These are phyloP conservation scores for Clarkia xantiana DNA, from an alignment of 345 rosid genomes.

Conservation along the genomic window DNA sequence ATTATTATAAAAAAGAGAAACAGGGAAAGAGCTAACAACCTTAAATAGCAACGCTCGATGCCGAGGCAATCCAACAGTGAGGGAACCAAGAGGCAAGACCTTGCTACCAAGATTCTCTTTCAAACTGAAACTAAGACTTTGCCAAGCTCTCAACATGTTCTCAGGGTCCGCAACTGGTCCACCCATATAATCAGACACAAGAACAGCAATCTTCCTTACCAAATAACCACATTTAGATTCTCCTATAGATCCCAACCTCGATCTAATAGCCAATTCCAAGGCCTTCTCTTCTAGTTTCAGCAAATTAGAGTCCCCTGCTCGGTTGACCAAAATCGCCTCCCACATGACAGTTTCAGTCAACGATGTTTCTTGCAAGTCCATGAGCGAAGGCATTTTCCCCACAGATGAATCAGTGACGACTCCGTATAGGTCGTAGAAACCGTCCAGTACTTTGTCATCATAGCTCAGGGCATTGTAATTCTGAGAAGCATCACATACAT, in stretches of 20 bases:
- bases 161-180: constrained; percentile 77
- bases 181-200: constrained; percentile 87
- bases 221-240: constrained; percentile 28
- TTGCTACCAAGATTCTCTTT: constrained; percentile 65
- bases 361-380: constrained; percentile 76
- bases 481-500: constrained; percentile 49
- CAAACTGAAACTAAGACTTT: constrained; percentile 61
- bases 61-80: constrained; percentile 87
- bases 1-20: background rate
- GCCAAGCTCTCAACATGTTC: constrained; percentile 62
- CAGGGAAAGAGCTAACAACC: constrained; percentile 19
- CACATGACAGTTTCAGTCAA: constrained; percentile 42
- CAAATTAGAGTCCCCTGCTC: constrained; percentile 60
- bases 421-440: constrained; percentile 85
- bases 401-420: constrained; percentile 32
- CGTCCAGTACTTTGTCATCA: constrained; percentile 96
- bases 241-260: constrained; percentile 33
- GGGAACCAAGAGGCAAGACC: constrained; percentile 88
- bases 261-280: constrained; percentile 38
- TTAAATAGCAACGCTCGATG: constrained; percentile 92
- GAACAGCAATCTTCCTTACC: constrained; percentile 57
- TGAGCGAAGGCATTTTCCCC: constrained; percentile 73
- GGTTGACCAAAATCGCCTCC: constrained; percentile 88
- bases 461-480: constrained; percentile 85
- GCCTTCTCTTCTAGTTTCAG: constrained; percentile 75